Evolutionary conservation across 1,284 basidiomycete genomes (phyloP).

Genomic region (Exobasidium rhododendri): DNA sequence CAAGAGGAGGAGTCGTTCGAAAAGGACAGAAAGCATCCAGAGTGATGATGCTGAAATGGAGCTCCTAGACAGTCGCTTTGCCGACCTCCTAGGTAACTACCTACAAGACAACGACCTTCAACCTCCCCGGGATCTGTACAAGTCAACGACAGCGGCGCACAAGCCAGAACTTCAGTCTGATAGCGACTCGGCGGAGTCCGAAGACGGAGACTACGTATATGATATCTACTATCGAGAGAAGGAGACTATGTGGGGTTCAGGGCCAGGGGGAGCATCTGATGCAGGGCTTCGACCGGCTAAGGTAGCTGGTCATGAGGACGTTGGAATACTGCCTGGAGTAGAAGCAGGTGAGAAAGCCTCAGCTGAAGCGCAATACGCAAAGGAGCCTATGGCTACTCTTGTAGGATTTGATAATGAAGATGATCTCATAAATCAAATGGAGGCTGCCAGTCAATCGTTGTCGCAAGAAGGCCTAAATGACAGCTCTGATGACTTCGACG

Average conservation of each 20-base stretch:
- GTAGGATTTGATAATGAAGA: constrained; percentile 9
- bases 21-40: constrained; percentile 1
- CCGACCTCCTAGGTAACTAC: constrained; percentile 37
- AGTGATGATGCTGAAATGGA: constrained; percentile 31
- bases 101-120: constrained; percentile 29
- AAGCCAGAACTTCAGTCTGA: constrained; percentile 16
- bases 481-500: constrained; percentile 21
- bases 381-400: constrained; percentile 10
- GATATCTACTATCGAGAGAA: constrained; percentile 46
- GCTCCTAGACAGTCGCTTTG: constrained; percentile 33
- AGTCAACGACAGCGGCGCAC: constrained; percentile 5
- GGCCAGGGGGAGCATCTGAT: constrained; percentile 1
- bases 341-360: not conserved
- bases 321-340: not conserved
- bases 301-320: not conserved
- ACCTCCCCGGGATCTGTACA: constrained; percentile 26
- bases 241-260: not conserved
- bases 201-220: constrained; percentile 46
- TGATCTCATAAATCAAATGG: not conserved
- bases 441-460: not conserved
- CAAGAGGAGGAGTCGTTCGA: not conserved
- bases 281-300: constrained; percentile 1
- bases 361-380: not conserved
- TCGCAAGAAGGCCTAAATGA: constrained; percentile 5
- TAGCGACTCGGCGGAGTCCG: constrained; percentile 13